Base-by-base conservation (phyloP, 1,139 yeast genomes). In the Pichia inconspicua region DNA sequence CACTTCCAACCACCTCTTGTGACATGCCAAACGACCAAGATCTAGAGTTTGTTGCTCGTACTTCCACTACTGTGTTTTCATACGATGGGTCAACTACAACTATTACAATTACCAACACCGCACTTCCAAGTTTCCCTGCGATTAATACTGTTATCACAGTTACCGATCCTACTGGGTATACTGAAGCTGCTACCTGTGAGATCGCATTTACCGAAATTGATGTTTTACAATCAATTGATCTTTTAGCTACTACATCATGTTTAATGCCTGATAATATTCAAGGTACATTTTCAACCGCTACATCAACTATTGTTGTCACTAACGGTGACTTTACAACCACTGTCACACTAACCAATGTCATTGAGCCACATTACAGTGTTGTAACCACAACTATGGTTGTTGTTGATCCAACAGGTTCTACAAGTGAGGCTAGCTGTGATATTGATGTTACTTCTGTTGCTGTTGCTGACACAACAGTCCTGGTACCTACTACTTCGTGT, bases 171-270 rank as follows among this genome's bases (percentile, higher is more conserved):
- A 32, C 17, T 32, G 35, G 17, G 9, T 14, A 14, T 7, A 5
- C 35, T 27, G 30, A 27, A 32, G 14, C n/a, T 2, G 35, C 17
- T 2, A 14, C 35, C 9, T 32, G 17, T 32, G 7, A 3, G 3
- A 32, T 14, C 5, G n/a, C 35, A 2, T n/a, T 32, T 32, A 32
- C 35, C 10, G 35, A 32, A 5, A 32, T 52, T 22, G 47, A 52
- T 10, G 46, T 52, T 2, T 44, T 12, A 27, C 30, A 27, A 27
- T 27, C 30, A 8, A 27, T 27, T 27, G 30, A 3, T 9, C 30
- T 27, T 9, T 12, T 27, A 9, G 30, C 30, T 4, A 27, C 51
- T 3, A 44, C 53, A 1, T 48, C 47, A 10, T 41, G 53, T 10
- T 44, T 51, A 11, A 27, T 32, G 35, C 35, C 35, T 32, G 17